Base-by-base conservation (phyloP, 2,329 filamentous ascomycete genomes). In the Exserohilum turcica region DNA sequence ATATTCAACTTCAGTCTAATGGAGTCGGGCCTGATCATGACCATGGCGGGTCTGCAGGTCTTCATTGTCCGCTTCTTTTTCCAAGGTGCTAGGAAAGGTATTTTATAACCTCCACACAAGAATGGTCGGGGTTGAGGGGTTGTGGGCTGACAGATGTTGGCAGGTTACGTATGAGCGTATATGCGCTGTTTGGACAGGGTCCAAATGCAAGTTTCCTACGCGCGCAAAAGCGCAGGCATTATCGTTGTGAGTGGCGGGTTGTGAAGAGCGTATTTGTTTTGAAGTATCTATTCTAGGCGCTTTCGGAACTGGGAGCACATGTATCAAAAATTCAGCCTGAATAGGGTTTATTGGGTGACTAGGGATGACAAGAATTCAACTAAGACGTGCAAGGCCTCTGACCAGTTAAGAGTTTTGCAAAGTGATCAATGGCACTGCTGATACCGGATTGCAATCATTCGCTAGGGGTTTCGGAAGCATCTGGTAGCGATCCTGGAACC, bases 21-120 rank as follows among this genome's bases (percentile, higher is more conserved):
- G 66, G 94, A 99, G 81, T 89, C 90, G 62, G 83, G 85, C 59
- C 86, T 99, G 80, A 95, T 99, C 80, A 81, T 97, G 60, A 89
- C 87, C 55, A 99, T 99, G 95, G 94, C 93, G 38, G 92, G 86
- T 40, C 78, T 99, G 73, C 95, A 99, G 80, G 94, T 99, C 44
- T 97, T 97, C 76, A 87, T 99, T 66, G 94, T 99, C 67, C 82
- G 91, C 63, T 97, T 97, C 87, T 99, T 99, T 81, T 99, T 99
- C 85, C 93, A 97, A 82, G 92, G 85, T 32, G 85, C 85, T n/a
- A 76, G 85, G 71, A 88, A 88, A 80, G 85, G 85, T 69, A 65
- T 67, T 43, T 56, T 67, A 57, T 67, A 40, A 54, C 43, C 16
- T 32, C 48, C 43, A 24, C 12, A n/a, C 13, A 27, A 29, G 12